Base-by-base conservation (phyloP, 768 basidiomycete genomes). In the Leccinellum albellum region DNA sequence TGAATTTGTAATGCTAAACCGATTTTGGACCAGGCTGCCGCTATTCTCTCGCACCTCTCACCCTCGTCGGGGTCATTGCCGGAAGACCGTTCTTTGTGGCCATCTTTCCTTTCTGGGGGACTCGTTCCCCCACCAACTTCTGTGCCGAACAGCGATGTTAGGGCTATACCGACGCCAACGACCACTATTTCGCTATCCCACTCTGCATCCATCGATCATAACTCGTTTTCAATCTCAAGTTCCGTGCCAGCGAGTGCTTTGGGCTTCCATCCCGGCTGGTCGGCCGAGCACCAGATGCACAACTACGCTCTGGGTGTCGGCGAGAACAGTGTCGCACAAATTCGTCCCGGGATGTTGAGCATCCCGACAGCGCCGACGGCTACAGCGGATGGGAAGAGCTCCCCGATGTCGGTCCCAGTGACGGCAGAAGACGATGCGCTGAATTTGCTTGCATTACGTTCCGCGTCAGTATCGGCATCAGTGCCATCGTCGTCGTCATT, bases 11-110 rank as follows among this genome's bases (percentile, higher is more conserved):
- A 26, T 55, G 47, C 59, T 62, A 32, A 66, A 48, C 37, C 26
- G 20, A 21, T 45, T 47, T 60, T 49, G 51, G 58, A 24, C 23
- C 63, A 92, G 87, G 95, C 95, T 17, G 96, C 96, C 3, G 92
- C 96, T 17, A 98, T 99, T 60, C 82, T 99, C 46, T 91, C 91
- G 4, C 93, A 94, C 70, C 78, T 96, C 56, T 84, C 86, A 6
- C 87, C 89, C 0, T 74, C 76, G 3, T 78, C 82, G 2, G 77
- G 81, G 3, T 92, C 91, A 7, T 78, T 99, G 3, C 97, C 96
- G 0, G 93, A 94, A 55, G 96, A 98, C 70, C 89, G 95, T 60
- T 91, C 89, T 2, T 82, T 94, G 47, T 98, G 96, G 91, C 92
- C 93, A 0, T 85, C 84, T 32, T 91, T 87, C 72, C 77, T 92